phyloP scores from a whole-genome alignment of 495 filamentous ascomycete genomes.

The Penicillium taxi region DNA sequence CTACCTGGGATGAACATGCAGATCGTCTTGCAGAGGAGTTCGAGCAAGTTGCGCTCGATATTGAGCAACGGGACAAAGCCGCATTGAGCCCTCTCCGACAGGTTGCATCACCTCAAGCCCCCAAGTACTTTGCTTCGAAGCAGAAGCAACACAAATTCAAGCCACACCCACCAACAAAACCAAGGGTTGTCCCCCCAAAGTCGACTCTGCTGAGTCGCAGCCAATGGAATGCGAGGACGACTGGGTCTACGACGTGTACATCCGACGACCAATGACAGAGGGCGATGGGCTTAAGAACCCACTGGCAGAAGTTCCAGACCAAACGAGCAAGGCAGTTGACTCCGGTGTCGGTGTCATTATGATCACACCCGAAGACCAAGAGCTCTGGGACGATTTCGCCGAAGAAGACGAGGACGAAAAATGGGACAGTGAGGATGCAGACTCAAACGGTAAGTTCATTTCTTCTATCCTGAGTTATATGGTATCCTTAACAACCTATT shows the following conservation, averaged over 20 bases:
- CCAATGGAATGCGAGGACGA: conserved; percentile 41
- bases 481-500: neutral
- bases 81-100: conserved; percentile 13
- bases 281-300: conserved; percentile 26
- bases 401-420: conserved; percentile 49
- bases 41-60: conserved; percentile 41
- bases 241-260: conserved; percentile 58
- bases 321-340: conserved; percentile 24
- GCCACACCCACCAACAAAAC: conserved; percentile 29
- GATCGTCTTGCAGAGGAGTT: conserved; percentile 38
- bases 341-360: conserved; percentile 50
- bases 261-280: conserved; percentile 38
- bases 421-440: conserved; percentile 55
- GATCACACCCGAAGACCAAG: conserved; percentile 50
- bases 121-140: conserved; percentile 29
- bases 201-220: neutral
- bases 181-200: conserved; percentile 13
- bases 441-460: conserved; percentile 46
- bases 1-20: conserved; percentile 37
- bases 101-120: conserved; percentile 3
- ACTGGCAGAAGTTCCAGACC: conserved; percentile 21
- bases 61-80: too few relatives aligned
- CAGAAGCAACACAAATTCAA: too few relatives aligned
- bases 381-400: conserved; percentile 49
- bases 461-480: neutral